Percentiles rank a stretch among this genome's conserved stretches.
These are phyloP conservation scores for Marasmius sp. DNA, from an alignment of 1,284 basidiomycete species.

Conservation along the genomic window DNA sequence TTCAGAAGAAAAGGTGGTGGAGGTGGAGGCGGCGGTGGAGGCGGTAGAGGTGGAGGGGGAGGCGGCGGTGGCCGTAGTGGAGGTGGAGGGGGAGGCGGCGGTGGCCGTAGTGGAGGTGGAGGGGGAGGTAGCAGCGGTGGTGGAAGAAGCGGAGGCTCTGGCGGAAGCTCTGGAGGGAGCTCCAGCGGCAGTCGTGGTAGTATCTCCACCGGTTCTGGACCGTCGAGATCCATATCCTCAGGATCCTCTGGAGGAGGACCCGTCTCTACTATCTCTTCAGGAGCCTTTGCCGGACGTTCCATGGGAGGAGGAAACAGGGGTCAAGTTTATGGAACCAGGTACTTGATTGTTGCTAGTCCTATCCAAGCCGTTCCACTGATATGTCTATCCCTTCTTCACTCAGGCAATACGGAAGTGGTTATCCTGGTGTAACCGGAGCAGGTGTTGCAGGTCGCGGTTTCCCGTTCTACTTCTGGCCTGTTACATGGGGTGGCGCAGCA, in stretches of 20 bases:
- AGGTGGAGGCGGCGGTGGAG: too few species aligned
- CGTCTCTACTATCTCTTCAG: neutral
- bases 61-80: too few species aligned
- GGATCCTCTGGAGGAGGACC: neutral
- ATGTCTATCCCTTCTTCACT: neutral
- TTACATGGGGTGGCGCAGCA: slow-evolving; percentile 46
- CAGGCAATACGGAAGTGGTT: slow-evolving; percentile 53
- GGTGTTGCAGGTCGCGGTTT: slow-evolving; percentile 48
- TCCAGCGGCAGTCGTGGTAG: too few species aligned
- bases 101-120: too few species aligned
- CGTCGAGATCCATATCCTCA: too few species aligned
- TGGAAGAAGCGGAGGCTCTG: too few species aligned
- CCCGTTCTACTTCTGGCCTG: slow-evolving; percentile 61
- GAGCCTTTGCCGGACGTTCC: neutral
- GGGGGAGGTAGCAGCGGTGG: too few species aligned
- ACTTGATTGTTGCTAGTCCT: neutral
- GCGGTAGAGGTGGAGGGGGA: too few species aligned
- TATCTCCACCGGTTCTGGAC: too few species aligned
- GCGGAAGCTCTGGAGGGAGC: too few species aligned
- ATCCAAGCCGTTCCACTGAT: neutral
- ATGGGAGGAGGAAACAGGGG: neutral
- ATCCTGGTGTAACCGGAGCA: slow-evolving; percentile 44
- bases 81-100: too few species aligned
- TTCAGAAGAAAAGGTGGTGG: too few species aligned
- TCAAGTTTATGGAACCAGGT: neutral